Percentiles rank a stretch among this genome's conserved stretches.
Evolutionary conservation across 2,329 filamentous ascomycete species (phyloP).

Genomic region (Keithomyces neogunnii): DNA sequence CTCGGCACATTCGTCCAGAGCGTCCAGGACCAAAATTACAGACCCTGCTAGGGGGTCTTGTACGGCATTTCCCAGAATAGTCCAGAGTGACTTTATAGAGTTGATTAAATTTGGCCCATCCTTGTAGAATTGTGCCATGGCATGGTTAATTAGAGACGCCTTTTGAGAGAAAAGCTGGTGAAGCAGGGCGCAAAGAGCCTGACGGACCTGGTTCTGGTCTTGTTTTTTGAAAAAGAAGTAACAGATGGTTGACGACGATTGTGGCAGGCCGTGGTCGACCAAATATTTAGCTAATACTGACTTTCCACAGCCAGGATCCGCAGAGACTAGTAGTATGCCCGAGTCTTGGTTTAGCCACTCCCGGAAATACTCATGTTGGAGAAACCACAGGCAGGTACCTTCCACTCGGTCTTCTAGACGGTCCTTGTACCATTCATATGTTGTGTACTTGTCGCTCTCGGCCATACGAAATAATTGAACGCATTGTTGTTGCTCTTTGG

Average conservation of each 20-base stretch:
- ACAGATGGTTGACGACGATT: constrained; percentile 18
- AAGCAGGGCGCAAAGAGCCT: constrained; percentile 4
- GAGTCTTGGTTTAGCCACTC: constrained; percentile 19
- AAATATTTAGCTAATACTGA: constrained; percentile 21
- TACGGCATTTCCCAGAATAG: neutral
- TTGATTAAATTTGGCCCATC: neutral
- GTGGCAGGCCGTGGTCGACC: constrained; percentile 13
- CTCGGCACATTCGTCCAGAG: constrained; percentile 20
- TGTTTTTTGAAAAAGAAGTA: constrained; percentile 12
- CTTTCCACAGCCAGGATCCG: constrained; percentile 31
- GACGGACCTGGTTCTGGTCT: neutral
- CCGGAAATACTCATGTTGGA: constrained; percentile 19
- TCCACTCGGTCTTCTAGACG: constrained; percentile 5
- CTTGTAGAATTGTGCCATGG: neutral
- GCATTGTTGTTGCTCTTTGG: constrained; percentile 3
- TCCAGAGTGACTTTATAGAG: neutral
- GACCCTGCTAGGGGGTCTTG: neutral
- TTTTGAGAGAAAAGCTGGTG: neutral
- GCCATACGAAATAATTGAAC: constrained; percentile 11
- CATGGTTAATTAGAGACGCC: neutral
- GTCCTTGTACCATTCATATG: constrained; percentile 23
- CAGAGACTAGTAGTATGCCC: constrained; percentile 25
- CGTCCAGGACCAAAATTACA: constrained; percentile 8
- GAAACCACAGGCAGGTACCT: constrained; percentile 25
- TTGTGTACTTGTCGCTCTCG: neutral